Evolutionary conservation across 1,284 basidiomycete species (phyloP).

Genomic region (Malassezia nana): DNA sequence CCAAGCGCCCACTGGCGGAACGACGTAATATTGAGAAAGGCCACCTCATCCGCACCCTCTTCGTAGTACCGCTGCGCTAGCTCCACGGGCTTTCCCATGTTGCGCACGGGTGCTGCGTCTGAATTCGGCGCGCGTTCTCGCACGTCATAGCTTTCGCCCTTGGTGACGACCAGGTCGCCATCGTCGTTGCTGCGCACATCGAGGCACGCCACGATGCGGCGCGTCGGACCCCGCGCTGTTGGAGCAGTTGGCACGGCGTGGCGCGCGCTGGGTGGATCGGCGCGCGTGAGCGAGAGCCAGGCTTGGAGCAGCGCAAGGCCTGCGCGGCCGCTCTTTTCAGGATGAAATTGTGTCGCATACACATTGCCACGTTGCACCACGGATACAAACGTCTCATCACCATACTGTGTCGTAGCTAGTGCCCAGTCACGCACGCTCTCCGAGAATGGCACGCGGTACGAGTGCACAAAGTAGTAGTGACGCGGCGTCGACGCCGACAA

Average conservation of each 20-base stretch:
- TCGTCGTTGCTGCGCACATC: constrained; percentile 93
- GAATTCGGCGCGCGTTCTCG: constrained; percentile 56
- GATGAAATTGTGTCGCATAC: constrained; percentile 94
- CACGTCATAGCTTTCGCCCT: constrained; percentile 98
- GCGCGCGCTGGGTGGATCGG: constrained; percentile 43
- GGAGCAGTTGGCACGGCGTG: constrained; percentile 48
- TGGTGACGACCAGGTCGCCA: constrained; percentile 96
- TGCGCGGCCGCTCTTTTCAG: constrained; percentile 90
- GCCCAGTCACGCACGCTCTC: constrained; percentile 57
- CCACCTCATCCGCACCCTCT: constrained; percentile 89
- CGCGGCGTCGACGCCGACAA: constrained; percentile 28
- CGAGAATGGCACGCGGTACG: constrained; percentile 66
- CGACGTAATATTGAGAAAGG: constrained; percentile 97
- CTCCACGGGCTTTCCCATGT: constrained; percentile 93
- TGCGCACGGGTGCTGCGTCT: constrained; percentile 61
- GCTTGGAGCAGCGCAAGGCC: constrained; percentile 70
- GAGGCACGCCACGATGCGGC: constrained; percentile 92
- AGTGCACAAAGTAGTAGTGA: constrained; percentile 83
- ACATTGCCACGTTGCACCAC: constrained; percentile 73
- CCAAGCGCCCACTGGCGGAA: constrained; percentile 89
- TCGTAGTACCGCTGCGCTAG: constrained; percentile 77
- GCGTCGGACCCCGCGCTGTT: constrained; percentile 53
- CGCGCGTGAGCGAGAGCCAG: constrained; percentile 58
- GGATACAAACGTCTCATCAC: constrained; percentile 81
- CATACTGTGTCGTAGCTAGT: constrained; percentile 83